Percentiles rank a stretch among this genome's conserved stretches.
phyloP scores from a whole-genome alignment of 208 protist genomes.

The Trypanosoma scelopori region DNA sequence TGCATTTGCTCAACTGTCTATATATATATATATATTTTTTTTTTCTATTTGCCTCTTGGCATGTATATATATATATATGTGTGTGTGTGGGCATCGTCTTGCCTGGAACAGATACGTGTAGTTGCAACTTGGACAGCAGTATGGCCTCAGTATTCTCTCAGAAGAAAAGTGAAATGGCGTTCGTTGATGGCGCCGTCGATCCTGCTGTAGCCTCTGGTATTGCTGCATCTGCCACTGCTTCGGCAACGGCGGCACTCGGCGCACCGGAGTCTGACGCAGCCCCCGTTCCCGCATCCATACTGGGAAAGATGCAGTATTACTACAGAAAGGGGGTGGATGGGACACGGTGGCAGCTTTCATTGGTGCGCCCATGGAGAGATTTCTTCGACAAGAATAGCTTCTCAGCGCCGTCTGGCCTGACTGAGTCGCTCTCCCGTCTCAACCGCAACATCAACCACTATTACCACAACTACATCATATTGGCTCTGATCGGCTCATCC shows the following conservation, averaged over 20 bases:
- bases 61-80: conserved; percentile 14
- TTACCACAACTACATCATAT: conserved; percentile 88
- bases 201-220: not conserved
- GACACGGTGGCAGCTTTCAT: conserved; percentile 35
- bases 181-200: conserved; percentile 30
- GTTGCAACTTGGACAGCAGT: not conserved
- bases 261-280: no score
- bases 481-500: conserved; percentile 70
- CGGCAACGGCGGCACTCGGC: not conserved
- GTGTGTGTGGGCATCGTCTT: not conserved
- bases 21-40: no score
- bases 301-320: conserved; percentile 29
- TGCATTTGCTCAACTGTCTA: no score
- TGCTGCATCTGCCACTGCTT: not conserved
- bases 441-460: conserved; percentile 80
- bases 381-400: conserved; percentile 84
- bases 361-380: conserved; percentile 73
- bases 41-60: no score
- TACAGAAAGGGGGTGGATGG: conserved; percentile 19
- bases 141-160: not conserved
- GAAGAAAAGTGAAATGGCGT: conserved; percentile 31
- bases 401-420: conserved; percentile 39
- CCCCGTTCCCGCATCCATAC: conserved; percentile 1
- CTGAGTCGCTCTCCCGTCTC: conserved; percentile 65
- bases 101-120: not conserved